Conservation (phyloP, 2,329 filamentous ascomycete species). For the Ophiosphaerella narmari region DNA sequence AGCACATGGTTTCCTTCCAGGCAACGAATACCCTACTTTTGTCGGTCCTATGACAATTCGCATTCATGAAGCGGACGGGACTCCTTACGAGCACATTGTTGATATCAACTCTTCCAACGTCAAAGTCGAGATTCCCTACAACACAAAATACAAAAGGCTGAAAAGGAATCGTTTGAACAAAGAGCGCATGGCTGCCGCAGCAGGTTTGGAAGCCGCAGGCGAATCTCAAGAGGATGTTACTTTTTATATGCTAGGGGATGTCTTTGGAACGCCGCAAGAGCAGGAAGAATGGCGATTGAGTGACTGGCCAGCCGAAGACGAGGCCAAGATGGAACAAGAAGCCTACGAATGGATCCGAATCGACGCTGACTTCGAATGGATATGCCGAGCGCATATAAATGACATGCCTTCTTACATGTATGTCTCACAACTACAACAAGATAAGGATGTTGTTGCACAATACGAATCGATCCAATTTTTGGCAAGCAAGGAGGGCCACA, state of each 20-base stretch:
- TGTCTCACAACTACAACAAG: conserved; percentile 93
- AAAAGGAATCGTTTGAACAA: conserved; percentile 86
- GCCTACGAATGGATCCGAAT: conserved; percentile 99
- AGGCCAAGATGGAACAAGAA: conserved; percentile 90
- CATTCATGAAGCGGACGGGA: conserved; percentile 97
- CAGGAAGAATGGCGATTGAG: conserved; percentile 79
- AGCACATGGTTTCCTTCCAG: conserved; percentile 69
- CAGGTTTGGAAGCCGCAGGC: conserved; percentile 64
- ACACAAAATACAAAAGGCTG: conserved; percentile 97
- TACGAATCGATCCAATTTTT: conserved; percentile 74
- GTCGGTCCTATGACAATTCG: conserved; percentile 97
- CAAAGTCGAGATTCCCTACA: conserved; percentile 94
- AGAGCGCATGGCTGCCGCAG: conserved; percentile 70
- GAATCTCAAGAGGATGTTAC: conserved; percentile 77
- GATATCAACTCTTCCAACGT: conserved; percentile 87
- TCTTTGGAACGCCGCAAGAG: conserved; percentile 82
- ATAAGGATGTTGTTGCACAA: conserved; percentile 92
- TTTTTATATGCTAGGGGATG: conserved; percentile 89
- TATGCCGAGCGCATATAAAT: conserved; percentile 75
- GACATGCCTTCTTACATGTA: conserved; percentile 97
- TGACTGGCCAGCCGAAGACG: conserved; percentile 89
- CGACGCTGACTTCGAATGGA: conserved; percentile 98
- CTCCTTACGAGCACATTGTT: conserved; percentile 96
- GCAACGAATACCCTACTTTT: conserved; percentile 76
- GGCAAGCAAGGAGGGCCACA: conserved; percentile 68